A percentile compares a stretch with the other conserved stretches of the same genome.
Conservation (phyloP, 805 yeast species). For the Vanderwaltozyma tropicalis region DNA sequence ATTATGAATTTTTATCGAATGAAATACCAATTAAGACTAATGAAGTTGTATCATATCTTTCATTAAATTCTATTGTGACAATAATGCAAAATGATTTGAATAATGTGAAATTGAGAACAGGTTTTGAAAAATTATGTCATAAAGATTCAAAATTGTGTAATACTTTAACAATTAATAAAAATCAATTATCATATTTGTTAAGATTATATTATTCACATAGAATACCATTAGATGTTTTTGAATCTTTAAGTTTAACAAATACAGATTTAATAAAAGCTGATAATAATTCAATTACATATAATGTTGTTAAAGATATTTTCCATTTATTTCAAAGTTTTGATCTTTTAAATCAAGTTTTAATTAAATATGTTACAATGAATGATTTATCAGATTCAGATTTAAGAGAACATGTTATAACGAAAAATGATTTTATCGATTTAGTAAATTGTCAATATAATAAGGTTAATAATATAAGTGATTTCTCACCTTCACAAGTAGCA, state of each 20-base stretch:
- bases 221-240: conserved; percentile 29
- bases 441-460: conserved; percentile 31
- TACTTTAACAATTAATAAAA: conserved; percentile 27
- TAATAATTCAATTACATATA: conserved; percentile 28
- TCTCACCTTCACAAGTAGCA: conserved; percentile 34
- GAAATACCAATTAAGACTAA: not conserved
- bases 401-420: conserved; percentile 28
- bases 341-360: conserved; percentile 29
- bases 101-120: conserved; percentile 27
- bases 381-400: conserved; percentile 21
- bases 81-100: conserved; percentile 34
- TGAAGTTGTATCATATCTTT: conserved; percentile 22
- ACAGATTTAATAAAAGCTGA: conserved; percentile 19
- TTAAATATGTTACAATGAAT: conserved; percentile 26
- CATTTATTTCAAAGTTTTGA: conserved; percentile 33
- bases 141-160: conserved; percentile 20
- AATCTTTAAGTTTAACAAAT: conserved; percentile 26
- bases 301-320: conserved; percentile 31
- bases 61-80: conserved; percentile 32
- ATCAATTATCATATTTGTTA: conserved; percentile 28
- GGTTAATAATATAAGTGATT: conserved; percentile 32
- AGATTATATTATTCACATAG: conserved; percentile 31
- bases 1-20: conserved; percentile 14
- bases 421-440: conserved; percentile 28
- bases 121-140: conserved; percentile 24